Evolutionary conservation across 208 protist species (phyloP), one percentile per base, ranked within the genome.

Genomic region (Endotrypanum monterogeii): DNA sequence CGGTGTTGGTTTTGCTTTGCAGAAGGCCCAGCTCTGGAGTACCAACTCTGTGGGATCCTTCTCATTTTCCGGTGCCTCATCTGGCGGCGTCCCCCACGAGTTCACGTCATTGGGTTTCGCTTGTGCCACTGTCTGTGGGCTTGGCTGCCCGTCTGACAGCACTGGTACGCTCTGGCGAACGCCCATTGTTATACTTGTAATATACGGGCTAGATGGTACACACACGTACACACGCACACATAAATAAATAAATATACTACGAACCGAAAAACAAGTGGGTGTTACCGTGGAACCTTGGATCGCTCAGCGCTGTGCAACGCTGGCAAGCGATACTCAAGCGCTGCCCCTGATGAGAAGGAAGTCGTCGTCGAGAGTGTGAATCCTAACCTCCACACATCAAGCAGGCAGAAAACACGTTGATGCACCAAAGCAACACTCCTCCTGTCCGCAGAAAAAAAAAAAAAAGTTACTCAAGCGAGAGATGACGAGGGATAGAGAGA

Each of bases 1-100:
- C 0, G 90, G 85, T 1, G 89, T 85, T 3, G 86, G 87, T 74
- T 97, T 98, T 0, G 93, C 89, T 58, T 95, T 96, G 78, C 94
- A 98, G 79, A 89, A 96, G 44, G 90, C 93, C 93, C 94, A 98
- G 44, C 90, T 90, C 80, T 98, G 91, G 23, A 98, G 81, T 56
- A 98, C 89, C 25, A 98, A 83, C 61, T 98, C 92, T 50, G 92
- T 93, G 20, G 84, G 82, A 63, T 96, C 90, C 35, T 79, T 71
- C 71, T 97, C 89, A 60, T 88, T 79, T 5, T 69, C 84, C 0
- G 89, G 89, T 32, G 89, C 82, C n/a, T 91, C 91, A 48, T 90
- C 86, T 2, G 93, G 93, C 35, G 87, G 84, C 9, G 76, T 51
- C n/a, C 91, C 93, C 91, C 91, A 96, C 63, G 88, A 79, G 39